phyloP scores from a whole-genome alignment of 2,329 filamentous ascomycete species.

The Blastomyces parvus region DNA sequence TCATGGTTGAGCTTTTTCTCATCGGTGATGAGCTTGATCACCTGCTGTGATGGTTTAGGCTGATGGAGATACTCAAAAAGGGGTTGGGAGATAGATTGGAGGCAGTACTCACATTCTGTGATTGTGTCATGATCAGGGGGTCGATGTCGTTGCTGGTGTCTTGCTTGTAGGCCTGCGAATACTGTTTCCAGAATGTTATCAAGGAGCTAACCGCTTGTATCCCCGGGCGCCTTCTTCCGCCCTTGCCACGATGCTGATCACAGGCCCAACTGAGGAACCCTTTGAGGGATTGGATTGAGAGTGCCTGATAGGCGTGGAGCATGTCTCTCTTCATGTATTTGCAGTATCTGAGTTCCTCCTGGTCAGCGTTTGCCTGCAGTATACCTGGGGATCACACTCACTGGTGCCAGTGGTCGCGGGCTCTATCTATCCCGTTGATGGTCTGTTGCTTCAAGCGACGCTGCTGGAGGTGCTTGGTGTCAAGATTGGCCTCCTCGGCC shows the following conservation, averaged over 20 bases:
- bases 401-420: neutral
- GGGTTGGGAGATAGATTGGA: neutral
- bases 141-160: conserved; percentile 15
- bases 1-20: conserved; percentile 16
- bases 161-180: conserved; percentile 11
- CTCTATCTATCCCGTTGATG: neutral
- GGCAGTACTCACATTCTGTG: conserved; percentile 7
- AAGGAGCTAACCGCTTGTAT: conserved; percentile 13
- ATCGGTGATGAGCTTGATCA: conserved; percentile 16
- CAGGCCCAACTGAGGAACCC: conserved; percentile 19
- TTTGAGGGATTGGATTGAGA: conserved; percentile 5
- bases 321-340: neutral
- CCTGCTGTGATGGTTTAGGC: neutral
- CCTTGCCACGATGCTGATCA: conserved; percentile 17
- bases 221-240: conserved; percentile 13
- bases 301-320: neutral
- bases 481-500: neutral
- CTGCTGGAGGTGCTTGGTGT: neutral
- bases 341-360: neutral
- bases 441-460: neutral
- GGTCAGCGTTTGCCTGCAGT: neutral
- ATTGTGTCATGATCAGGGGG: conserved; percentile 14
- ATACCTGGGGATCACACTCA: neutral
- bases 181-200: conserved; percentile 11
- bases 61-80: neutral